These are phyloP conservation scores for Ogataea trehaloabstinens DNA, from an alignment of 805 yeast species.

Conservation along the genomic window DNA sequence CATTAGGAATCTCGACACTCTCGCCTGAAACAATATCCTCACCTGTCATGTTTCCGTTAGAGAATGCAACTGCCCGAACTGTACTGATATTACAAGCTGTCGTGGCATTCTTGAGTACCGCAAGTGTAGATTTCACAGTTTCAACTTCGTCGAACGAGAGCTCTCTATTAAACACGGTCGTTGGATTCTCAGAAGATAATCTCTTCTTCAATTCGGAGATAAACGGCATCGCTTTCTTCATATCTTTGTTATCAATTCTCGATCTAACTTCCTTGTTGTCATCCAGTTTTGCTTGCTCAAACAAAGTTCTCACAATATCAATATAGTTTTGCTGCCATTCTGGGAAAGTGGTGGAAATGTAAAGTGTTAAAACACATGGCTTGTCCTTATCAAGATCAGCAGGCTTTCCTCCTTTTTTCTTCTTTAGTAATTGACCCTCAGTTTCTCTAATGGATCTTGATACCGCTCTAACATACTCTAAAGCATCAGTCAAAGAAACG, in stretches of 20 bases:
- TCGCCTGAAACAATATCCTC: slow-evolving; percentile 66
- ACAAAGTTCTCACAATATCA: slow-evolving; percentile 71
- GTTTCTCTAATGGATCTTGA: slow-evolving; percentile 88
- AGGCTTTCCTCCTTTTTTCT: slow-evolving; percentile 81
- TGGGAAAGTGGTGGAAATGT: slow-evolving; percentile 76
- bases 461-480: slow-evolving; percentile 75
- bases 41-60: slow-evolving; percentile 63
- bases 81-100: slow-evolving; percentile 54
- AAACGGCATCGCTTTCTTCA: slow-evolving; percentile 98
- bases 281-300: slow-evolving; percentile 59
- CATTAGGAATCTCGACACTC: slow-evolving; percentile 59
- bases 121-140: slow-evolving; percentile 54
- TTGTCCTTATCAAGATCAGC: slow-evolving; percentile 70
- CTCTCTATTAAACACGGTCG: slow-evolving; percentile 84
- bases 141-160: slow-evolving; percentile 77
- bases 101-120: slow-evolving; percentile 61
- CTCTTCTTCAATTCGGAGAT: slow-evolving; percentile 83
- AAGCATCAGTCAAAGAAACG: slow-evolving; percentile 64
- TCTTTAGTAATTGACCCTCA: slow-evolving; percentile 80
- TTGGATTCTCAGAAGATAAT: slow-evolving; percentile 65
- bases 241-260: slow-evolving; percentile 72
- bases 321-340: slow-evolving; percentile 62
- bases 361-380: slow-evolving; percentile 73
- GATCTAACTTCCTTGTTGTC: slow-evolving; percentile 65
- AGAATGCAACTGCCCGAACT: slow-evolving; percentile 59